These are phyloP conservation scores for Corylus avellana DNA, from an alignment of 306 rosid species.

Conservation along the genomic window DNA sequence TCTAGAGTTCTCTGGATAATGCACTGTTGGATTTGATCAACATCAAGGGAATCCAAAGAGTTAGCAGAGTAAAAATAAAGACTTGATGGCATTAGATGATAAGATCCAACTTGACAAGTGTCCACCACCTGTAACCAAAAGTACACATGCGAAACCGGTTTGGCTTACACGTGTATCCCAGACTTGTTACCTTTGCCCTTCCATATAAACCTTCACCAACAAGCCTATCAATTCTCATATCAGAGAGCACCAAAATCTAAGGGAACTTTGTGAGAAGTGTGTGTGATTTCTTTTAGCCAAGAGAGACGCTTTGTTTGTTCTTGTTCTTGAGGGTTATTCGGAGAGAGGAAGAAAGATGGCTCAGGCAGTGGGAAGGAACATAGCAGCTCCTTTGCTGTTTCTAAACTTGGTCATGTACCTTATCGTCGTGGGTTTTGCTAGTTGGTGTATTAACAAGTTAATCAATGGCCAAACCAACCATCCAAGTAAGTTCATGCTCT, in stretches of 20 bases:
- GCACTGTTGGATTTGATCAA: constrained; percentile 37
- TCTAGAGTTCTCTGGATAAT: constrained; percentile 15
- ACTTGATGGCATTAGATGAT: constrained; percentile 6
- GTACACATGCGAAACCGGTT: constrained; percentile 41
- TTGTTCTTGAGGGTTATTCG: neutral
- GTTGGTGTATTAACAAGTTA: constrained; percentile 77
- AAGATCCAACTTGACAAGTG: constrained; percentile 51
- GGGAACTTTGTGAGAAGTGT: neutral
- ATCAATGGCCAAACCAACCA: constrained; percentile 91
- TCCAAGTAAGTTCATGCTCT: constrained; percentile 56
- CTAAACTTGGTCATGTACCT: constrained; percentile 82
- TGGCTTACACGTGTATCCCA: constrained; percentile 62
- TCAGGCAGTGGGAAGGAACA: constrained; percentile 64
- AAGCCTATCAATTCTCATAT: neutral
- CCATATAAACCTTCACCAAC: constrained; percentile 29
- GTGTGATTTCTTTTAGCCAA: neutral
- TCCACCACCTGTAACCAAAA: constrained; percentile 64
- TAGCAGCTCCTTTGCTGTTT: constrained; percentile 85
- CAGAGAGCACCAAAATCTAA: neutral
- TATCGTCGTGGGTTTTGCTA: constrained; percentile 73
- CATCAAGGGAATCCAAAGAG: constrained; percentile 17
- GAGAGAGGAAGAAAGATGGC: constrained; percentile 51
- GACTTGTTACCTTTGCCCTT: neutral
- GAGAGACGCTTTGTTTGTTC: neutral
- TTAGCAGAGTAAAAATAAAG: neutral